These are phyloP conservation scores for Daldinia concentrica DNA, from an alignment of 495 filamentous ascomycete species.

Conservation along the genomic window DNA sequence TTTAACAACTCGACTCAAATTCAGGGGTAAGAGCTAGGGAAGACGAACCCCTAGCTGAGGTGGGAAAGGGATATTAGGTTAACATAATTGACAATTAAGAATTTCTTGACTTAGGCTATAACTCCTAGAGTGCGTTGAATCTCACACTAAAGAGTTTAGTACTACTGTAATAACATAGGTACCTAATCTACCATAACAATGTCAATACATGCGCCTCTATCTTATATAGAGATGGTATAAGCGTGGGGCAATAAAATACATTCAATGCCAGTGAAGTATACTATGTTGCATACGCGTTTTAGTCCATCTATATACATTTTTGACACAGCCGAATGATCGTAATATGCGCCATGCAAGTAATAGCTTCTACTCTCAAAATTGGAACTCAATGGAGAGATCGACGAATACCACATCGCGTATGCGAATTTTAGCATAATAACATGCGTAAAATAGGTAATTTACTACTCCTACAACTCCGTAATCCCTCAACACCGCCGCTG, in stretches of 20 bases:
- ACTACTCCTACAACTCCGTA: constrained; percentile 4
- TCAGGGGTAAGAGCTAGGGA: no score
- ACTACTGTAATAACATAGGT: no score
- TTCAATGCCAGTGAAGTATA: neutral
- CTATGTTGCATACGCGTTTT: neutral
- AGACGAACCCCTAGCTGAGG: no score
- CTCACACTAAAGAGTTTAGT: no score
- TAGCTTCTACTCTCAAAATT: neutral
- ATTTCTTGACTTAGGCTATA: no score
- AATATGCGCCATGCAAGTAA: neutral
- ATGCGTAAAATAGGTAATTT: neutral
- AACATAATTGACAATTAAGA: no score
- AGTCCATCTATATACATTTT: neutral
- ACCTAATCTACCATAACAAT: no score
- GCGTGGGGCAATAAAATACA: neutral
- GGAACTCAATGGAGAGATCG: neutral
- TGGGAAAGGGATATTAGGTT: no score
- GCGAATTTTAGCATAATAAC: neutral
- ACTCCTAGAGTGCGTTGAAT: no score
- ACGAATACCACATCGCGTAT: neutral
- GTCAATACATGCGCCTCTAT: no score
- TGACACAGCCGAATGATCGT: neutral
- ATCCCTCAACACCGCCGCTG: neutral
- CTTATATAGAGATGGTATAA: neutral
- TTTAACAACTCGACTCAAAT: no score